Evolutionary conservation across 164 flowering plant genomes (phyloP).

Genomic region (Euptelea pleiosperma): DNA sequence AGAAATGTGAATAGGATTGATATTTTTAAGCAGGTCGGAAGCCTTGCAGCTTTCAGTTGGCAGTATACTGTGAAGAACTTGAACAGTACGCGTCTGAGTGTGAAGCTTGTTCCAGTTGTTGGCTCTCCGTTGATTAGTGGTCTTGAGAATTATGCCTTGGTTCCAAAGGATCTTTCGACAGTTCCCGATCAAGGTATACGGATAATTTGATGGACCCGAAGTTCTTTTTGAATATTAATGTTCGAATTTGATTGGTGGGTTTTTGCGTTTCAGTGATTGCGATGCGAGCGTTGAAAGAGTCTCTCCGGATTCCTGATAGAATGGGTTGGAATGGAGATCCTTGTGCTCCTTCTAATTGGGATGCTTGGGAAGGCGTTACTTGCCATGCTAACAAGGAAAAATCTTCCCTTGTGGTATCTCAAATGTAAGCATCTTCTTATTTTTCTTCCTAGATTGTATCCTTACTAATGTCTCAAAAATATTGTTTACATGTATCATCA

Average conservation of each 20-base stretch:
- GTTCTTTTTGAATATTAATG: background rate
- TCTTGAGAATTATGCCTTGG: conserved; percentile 89
- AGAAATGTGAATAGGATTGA: conserved; percentile 69
- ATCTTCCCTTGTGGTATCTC: conserved; percentile 66
- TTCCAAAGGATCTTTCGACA: conserved; percentile 74
- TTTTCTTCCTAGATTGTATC: background rate
- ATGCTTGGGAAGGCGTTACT: conserved; percentile 99
- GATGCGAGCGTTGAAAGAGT: conserved; percentile 80
- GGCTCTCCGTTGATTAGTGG: conserved; percentile 75
- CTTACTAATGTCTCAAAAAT: no score
- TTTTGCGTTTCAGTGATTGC: conserved; percentile 54
- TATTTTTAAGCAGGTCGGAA: conserved; percentile 62
- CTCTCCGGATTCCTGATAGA: conserved; percentile 84
- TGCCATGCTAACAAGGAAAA: conserved; percentile 53
- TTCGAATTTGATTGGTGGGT: background rate
- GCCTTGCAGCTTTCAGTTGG: conserved; percentile 68
- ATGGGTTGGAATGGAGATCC: conserved; percentile 99
- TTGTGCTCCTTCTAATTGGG: conserved; percentile 94
- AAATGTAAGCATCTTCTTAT: conserved; percentile 56
- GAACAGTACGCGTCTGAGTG: conserved; percentile 55
- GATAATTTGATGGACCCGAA: no score
- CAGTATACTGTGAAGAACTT: conserved; percentile 66
- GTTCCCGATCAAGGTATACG: conserved; percentile 72
- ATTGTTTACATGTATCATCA: no score
- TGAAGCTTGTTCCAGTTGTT: conserved; percentile 61